Base-by-base conservation (phyloP, 2,329 filamentous ascomycete species). In the Annulohypoxylon truncatum region DNA sequence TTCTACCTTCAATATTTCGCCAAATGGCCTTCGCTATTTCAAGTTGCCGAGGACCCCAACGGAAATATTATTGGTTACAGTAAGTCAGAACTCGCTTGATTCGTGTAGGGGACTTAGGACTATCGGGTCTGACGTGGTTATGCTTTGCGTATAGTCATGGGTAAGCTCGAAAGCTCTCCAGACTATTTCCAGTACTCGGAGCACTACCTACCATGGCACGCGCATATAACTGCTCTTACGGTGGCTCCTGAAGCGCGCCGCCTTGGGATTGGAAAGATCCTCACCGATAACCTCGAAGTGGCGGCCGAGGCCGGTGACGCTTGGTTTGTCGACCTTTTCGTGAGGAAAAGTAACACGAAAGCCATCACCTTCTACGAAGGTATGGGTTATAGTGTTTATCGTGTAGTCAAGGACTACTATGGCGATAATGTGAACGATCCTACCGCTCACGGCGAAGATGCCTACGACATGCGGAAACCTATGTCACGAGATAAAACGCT, bases 201-300 rank as follows among this genome's bases (percentile, higher is more conserved):
- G 74, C 94, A 97, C 81, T 97, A 96, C 81, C 90, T 97, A n/a
- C 95, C 95, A n/a, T 98, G 94, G 93, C 96, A 99, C 82, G 95
- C 94, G 18, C 96, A 99, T 80, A 97, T 99, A 77, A 99, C 96
- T 3, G 96, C 95, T 33, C 85, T 99, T 54, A 98, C 96, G 0
- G 93, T 99, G 18, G 91, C 95, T 0, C 96, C 96, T 0, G 89
- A 91, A 61, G 93, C 93, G 52, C 90, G 96, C 26, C 88, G 96
- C 44, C 86, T 96, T 13, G 95, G 96, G 13, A 92, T 97, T 73
- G 96, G 95, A 53, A 93, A 91, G 64, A 90, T 91, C 47, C 85
- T 99, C 35, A 94, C 92, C 0, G 87, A 92, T 74, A 89, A 92
- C 61, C 85, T 99, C 28, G 95, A 97, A 79, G 84, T 85, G n/a